Base-by-base conservation (phyloP, 371 early-diverging fungal genomes). In the Entomophthora muscae region DNA sequence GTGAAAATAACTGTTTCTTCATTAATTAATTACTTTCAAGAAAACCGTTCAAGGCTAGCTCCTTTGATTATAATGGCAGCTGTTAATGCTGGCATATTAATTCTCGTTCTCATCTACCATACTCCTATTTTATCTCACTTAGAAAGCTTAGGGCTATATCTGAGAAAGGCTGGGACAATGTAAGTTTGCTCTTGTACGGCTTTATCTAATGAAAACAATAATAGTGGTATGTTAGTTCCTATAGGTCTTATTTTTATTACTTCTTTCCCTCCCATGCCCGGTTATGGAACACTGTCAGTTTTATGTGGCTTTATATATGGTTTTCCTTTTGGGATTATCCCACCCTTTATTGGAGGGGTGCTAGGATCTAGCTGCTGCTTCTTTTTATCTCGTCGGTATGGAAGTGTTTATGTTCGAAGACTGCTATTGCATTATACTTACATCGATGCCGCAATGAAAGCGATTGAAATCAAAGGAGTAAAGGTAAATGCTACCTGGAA, bases 381-480 rank as follows among this genome's bases (percentile, higher is more conserved):
- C 66, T 3, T 68, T 3, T 30, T 66, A 5, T 64, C 67, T 54
- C 51, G 75, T 5, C 32, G 52, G 52, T 71, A 64, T 55, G 66
- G 68, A 27, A 22, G 32, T 51, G 64, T 58, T 2, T 69, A 73
- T 28, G 53, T 71, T 24, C 31, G 68, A 24, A 64, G 65, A 56
- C 63, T 71, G 53, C 55, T 71, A 23, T 66, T 64, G 13, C 29
- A 52, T 63, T 64, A 68, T 57, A 65, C 64, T 3, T 68, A 69
- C 17, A 64, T 74, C 26, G 58, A 63, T 22, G 67, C 63, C 17
- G 64, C 72, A 51, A 67, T 73, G 32, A 24, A 68, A 26, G 75
- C 72, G 1, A 66, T 76, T 27, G 74, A 75, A 66, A 64, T 63
- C n/a, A 70, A 69, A n/a, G 75, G 76, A n/a, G 63, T 71, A 22